Evolutionary conservation across 2,329 filamentous ascomycete species (phyloP).

Genomic region (Monascus ruber): DNA sequence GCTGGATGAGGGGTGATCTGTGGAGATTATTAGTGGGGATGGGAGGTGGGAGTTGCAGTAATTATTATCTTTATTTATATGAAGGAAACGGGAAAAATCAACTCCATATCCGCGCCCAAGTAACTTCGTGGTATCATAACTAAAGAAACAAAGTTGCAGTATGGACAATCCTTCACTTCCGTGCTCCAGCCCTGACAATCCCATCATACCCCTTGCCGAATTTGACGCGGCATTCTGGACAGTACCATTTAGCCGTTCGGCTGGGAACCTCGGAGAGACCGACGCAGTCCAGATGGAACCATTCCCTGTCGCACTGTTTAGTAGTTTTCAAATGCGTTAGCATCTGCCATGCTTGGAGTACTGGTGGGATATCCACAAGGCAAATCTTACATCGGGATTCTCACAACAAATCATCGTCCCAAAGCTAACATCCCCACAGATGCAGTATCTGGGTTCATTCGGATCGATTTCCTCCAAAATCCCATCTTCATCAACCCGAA

Average conservation of each 20-base stretch:
- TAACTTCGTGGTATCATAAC: too few species aligned
- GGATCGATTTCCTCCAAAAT: constrained; percentile 45
- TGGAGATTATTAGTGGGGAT: constrained; percentile 50
- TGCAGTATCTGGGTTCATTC: constrained; percentile 52
- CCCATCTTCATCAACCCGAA: constrained; percentile 37
- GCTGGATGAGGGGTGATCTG: constrained; percentile 68
- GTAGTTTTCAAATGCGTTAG: constrained; percentile 6
- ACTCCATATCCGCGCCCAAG: neutral
- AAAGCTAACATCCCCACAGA: constrained; percentile 53
- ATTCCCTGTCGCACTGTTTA: constrained; percentile 51
- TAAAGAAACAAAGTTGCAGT: too few species aligned
- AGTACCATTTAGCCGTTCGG: constrained; percentile 55
- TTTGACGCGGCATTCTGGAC: constrained; percentile 48
- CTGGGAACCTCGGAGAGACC: constrained; percentile 46
- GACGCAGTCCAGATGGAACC: constrained; percentile 55
- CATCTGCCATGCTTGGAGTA: neutral
- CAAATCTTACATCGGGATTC: constrained; percentile 41
- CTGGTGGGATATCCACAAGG: neutral
- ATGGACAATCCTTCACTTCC: constrained; percentile 12
- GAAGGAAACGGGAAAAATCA: constrained; percentile 1
- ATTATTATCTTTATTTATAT: neutral
- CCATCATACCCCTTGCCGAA: constrained; percentile 32
- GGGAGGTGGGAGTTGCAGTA: constrained; percentile 54
- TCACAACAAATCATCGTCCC: constrained; percentile 57
- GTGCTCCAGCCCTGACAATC: constrained; percentile 25